These are phyloP conservation scores for Phytophthora podocarpi DNA, from an alignment of 352 stramenopile species.

Conservation along the genomic window DNA sequence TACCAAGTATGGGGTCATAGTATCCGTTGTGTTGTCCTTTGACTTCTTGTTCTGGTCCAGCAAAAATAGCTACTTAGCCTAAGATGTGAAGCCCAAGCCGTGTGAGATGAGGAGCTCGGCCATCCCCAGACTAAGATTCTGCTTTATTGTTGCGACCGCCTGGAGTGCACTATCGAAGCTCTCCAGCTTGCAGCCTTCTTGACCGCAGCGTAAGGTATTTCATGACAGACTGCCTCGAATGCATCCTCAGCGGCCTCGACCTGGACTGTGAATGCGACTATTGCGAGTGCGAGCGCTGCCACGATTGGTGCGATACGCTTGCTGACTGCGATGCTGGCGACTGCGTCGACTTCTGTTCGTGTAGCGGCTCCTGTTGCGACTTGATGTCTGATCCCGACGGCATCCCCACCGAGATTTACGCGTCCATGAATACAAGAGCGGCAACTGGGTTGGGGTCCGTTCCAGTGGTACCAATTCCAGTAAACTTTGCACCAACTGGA, in stretches of 20 bases:
- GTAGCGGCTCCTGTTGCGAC: conserved; percentile 4
- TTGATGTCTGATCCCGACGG: conserved; percentile 4
- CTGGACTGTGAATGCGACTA: conserved; percentile 6
- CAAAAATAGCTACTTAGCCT: no score
- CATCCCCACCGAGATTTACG: not conserved
- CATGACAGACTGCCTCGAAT: conserved; percentile 16
- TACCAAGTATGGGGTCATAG: no score
- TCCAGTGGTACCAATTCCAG: conserved; percentile 2
- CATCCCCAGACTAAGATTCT: no score
- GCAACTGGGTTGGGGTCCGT: not conserved
- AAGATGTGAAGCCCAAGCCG: no score
- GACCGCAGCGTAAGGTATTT: no score
- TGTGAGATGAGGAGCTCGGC: no score
- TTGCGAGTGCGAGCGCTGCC: conserved; percentile 7
- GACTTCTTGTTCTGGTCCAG: no score
- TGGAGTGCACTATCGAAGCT: no score
- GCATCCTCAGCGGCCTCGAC: conserved; percentile 14
- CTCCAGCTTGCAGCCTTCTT: no score
- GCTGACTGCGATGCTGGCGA: conserved; percentile 19
- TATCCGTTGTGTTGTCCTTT: no score
- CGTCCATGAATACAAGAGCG: conserved; percentile 7
- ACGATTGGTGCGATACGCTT: conserved; percentile 14
- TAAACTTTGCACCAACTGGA: no score
- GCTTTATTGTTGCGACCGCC: no score
- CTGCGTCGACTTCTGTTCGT: conserved; percentile 16